Evolutionary conservation across 1,284 basidiomycete genomes (phyloP).

Genomic region (Athelia sp.): DNA sequence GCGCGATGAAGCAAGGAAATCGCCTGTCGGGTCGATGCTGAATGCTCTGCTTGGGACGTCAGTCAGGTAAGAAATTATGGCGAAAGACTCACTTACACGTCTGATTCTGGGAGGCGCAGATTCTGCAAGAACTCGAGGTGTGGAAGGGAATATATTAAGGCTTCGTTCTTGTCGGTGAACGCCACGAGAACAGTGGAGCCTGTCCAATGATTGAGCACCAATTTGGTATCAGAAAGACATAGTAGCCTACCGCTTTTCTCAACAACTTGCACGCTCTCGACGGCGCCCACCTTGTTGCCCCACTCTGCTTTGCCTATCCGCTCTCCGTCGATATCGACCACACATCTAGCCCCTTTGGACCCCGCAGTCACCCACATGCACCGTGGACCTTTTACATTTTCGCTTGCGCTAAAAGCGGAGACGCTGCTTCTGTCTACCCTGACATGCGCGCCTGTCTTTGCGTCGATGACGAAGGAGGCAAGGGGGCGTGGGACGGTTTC

Average conservation of each 20-base stretch:
- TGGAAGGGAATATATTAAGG: constrained; percentile 67
- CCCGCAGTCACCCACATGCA: constrained; percentile 53
- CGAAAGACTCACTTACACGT: constrained; percentile 32
- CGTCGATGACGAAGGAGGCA: constrained; percentile 60
- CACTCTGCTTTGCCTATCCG: constrained; percentile 54
- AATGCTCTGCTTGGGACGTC: constrained; percentile 30
- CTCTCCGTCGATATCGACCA: constrained; percentile 56
- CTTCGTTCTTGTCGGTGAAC: constrained; percentile 51
- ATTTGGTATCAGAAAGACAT: not conserved
- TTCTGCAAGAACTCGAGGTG: constrained; percentile 53
- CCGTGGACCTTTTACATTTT: constrained; percentile 18
- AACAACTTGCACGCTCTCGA: constrained; percentile 46
- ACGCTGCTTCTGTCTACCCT: constrained; percentile 41
- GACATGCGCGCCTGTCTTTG: constrained; percentile 45
- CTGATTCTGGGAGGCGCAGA: constrained; percentile 37
- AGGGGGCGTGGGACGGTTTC: constrained; percentile 45
- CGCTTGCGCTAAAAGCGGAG: constrained; percentile 22
- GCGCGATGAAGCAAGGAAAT: constrained; percentile 44
- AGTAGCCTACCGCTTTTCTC: constrained; percentile 42
- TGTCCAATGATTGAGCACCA: constrained; percentile 17
- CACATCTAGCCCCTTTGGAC: constrained; percentile 49
- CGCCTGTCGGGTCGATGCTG: constrained; percentile 51
- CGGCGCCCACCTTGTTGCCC: constrained; percentile 43
- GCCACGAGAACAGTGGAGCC: constrained; percentile 60
- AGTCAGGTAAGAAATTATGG: not conserved